These are phyloP conservation scores for Calonectria ilicicola DNA, from an alignment of 2,329 filamentous ascomycete genomes.

Conservation along the genomic window DNA sequence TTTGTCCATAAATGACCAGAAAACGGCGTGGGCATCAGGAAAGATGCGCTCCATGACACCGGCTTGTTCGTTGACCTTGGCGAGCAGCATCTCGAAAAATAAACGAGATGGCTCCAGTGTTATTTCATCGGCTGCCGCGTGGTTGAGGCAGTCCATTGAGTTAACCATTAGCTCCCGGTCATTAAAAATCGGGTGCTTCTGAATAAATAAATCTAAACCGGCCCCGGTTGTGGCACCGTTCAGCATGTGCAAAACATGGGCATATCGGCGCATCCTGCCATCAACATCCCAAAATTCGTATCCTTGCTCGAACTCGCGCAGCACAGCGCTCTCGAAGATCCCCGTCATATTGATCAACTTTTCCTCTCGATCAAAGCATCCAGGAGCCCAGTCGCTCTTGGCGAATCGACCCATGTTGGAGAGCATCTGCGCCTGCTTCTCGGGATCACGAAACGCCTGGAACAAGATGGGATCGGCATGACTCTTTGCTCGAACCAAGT, in stretches of 20 bases:
- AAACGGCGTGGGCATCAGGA: conserved; percentile 75
- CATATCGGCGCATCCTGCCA: conserved; percentile 89
- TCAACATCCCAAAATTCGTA: conserved; percentile 91
- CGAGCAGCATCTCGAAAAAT: conserved; percentile 82
- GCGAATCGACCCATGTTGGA: conserved; percentile 83
- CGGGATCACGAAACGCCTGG: conserved; percentile 86
- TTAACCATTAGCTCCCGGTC: conserved; percentile 76
- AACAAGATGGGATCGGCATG: conserved; percentile 88
- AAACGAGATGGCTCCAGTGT: conserved; percentile 82
- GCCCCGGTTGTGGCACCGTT: conserved; percentile 80
- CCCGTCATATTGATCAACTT: conserved; percentile 80
- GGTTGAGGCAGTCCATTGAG: conserved; percentile 84
- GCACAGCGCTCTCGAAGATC: conserved; percentile 90
- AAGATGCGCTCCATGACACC: conserved; percentile 87
- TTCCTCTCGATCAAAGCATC: conserved; percentile 77
- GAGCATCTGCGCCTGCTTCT: conserved; percentile 91
- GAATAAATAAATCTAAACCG: conserved; percentile 82
- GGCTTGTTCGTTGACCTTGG: conserved; percentile 85
- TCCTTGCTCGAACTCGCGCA: conserved; percentile 92
- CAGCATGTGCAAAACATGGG: conserved; percentile 83
- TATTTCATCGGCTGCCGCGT: conserved; percentile 73
- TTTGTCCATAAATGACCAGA: conserved; percentile 84
- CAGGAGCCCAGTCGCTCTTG: conserved; percentile 82
- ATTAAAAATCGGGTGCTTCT: conserved; percentile 87
- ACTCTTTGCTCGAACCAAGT: conserved; percentile 78